Base-by-base conservation (phyloP, 257 asterid genomes). In the Jaltomata sinuosa region DNA sequence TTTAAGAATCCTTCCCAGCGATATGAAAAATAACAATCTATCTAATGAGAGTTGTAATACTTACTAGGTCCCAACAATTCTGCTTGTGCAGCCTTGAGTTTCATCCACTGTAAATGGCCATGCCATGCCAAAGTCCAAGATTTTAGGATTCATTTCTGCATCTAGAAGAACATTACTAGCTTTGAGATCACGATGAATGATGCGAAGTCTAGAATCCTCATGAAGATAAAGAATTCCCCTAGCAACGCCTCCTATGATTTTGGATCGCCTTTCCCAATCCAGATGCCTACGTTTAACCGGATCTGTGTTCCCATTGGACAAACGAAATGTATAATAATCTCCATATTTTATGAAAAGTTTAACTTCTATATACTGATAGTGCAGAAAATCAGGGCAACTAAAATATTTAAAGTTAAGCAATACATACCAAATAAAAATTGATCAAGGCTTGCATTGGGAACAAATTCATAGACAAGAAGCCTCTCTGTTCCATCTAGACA, bases 141-240 rank as follows among this genome's bases (percentile, higher is more conserved):
- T 89, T 61, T 89, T 89, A 3, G 92, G 86, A 11, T 86, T 89
- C 88, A 89, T 86, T 52, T 87, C 80, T 83, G 5, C 79, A 34
- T 87, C 90, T 1, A 89, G 76, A 27, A 89, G 53, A 11, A 89
- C n/a, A 25, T 89, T 89, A 49, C 90, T 87, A 3, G 90, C 89
- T 86, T 87, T 89, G 62, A 89, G 88, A 74, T 89, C 90, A 19
- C 89, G 86, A 83, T 89, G 90, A 38, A 89, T 81, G 49, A 89
- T 87, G 5, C 40, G 82, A 14, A 86, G 85, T 2, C 83, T 80
- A 31, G 89, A 86, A 45, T 86, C 85, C 74, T 83, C 86, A 22
- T 84, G 89, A 2, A 87, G 86, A 62, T 87, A 85, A 7, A 85
- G 84, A 31, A 84, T 68, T 1, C 86, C 87, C 72, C 9, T 82